phyloP scores from a whole-genome alignment of 768 basidiomycete genomes.

The Galerina sulciceps region DNA sequence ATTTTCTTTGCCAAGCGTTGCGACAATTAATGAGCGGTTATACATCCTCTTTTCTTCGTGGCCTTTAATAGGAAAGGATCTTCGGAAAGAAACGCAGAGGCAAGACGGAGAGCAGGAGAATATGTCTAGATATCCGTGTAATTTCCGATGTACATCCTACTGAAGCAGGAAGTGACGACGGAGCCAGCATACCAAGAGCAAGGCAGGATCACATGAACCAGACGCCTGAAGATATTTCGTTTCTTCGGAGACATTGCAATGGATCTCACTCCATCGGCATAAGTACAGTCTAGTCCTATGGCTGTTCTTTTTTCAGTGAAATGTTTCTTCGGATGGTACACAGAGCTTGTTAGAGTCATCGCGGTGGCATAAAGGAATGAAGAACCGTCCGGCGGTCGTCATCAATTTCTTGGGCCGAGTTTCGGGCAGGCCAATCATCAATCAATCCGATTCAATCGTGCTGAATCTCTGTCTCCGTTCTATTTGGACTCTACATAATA shows the following conservation, averaged over 20 bases:
- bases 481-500: no score
- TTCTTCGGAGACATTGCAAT: not conserved
- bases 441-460: no score
- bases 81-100: not conserved
- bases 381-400: no score
- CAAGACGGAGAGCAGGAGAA: not conserved
- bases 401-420: no score
- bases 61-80: not conserved
- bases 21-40: not conserved
- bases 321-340: no score
- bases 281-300: not conserved
- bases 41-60: not conserved
- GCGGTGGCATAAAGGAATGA: no score
- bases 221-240: not conserved
- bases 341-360: no score
- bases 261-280: constrained; percentile 2
- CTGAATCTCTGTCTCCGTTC: no score
- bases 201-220: constrained; percentile 3
- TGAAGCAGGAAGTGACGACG: not conserved
- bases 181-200: not conserved
- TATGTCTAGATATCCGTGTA: constrained; percentile 25
- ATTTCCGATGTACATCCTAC: constrained; percentile 34
- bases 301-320: no score
- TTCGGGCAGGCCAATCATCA: no score
- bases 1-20: constrained; percentile 19